phyloP scores from a whole-genome alignment of 257 asterid species.

The Euphrasia confusa region DNA sequence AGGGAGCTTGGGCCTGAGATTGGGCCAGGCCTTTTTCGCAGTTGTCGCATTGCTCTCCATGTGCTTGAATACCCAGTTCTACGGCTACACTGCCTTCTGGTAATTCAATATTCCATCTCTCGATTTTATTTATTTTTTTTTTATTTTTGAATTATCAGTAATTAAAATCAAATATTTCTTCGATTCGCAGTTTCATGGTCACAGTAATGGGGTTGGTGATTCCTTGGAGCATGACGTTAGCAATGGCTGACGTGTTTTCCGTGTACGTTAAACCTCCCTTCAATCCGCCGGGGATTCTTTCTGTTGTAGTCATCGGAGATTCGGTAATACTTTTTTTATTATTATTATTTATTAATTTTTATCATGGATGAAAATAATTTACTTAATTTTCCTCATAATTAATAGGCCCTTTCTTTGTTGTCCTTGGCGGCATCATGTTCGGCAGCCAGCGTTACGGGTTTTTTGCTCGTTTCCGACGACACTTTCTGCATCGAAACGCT shows the following conservation, averaged over 20 bases:
- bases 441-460: slow-evolving; percentile 50
- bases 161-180: too few relatives aligned
- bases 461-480: slow-evolving; percentile 37
- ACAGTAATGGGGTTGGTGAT: slow-evolving; percentile 62
- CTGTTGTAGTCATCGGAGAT: slow-evolving; percentile 54
- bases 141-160: background rate
- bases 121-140: background rate
- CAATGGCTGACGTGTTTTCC: slow-evolving; percentile 46
- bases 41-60: slow-evolving; percentile 82
- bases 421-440: slow-evolving; percentile 73
- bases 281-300: slow-evolving; percentile 42
- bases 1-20: slow-evolving; percentile 82
- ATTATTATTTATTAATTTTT: background rate
- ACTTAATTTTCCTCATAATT: too few relatives aligned
- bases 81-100: slow-evolving; percentile 95
- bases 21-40: slow-evolving; percentile 76
- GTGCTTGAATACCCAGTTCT: slow-evolving; percentile 83
- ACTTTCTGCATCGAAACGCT: slow-evolving; percentile 36
- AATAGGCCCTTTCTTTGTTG: slow-evolving; percentile 55
- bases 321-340: slow-evolving; percentile 43
- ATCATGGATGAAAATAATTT: too few relatives aligned
- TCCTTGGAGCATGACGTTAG: slow-evolving; percentile 72
- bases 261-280: slow-evolving; percentile 43
- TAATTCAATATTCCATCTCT: slow-evolving; percentile 23
- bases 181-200: slow-evolving; percentile 53